A percentile compares a stretch with the other conserved stretches of the same genome.
These are phyloP conservation scores for Metroxylon sagu DNA, from an alignment of 176 grass and related monocot genomes.

Conservation along the genomic window DNA sequence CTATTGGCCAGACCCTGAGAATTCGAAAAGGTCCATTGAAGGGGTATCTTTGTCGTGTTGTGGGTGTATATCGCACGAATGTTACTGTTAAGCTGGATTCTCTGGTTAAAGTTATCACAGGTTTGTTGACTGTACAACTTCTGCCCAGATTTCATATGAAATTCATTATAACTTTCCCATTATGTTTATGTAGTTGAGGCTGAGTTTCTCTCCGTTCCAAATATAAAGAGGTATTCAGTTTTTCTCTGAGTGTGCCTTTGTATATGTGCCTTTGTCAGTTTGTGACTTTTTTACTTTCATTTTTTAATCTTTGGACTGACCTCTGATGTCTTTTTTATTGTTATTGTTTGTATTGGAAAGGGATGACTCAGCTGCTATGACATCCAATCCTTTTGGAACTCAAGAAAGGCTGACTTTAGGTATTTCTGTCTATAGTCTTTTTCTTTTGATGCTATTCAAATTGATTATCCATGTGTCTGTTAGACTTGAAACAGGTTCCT, in stretches of 20 bases:
- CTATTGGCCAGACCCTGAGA: conserved; percentile 71
- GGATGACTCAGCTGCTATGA: conserved; percentile 35
- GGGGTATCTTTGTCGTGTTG: conserved; percentile 95
- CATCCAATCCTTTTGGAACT: conserved; percentile 47
- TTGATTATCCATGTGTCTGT: background rate
- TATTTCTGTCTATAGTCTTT: conserved; percentile 1
- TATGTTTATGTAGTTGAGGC: conserved; percentile 60
- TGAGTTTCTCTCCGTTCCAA: conserved; percentile 56
- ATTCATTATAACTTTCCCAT: background rate
- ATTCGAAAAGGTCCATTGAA: conserved; percentile 89
- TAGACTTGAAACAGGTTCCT: background rate
- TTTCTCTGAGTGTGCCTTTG: too few relatives aligned
- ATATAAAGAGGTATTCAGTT: conserved; percentile 48
- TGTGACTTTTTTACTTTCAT: too few relatives aligned
- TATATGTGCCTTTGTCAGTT: too few relatives aligned
- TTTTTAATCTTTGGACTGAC: too few relatives aligned
- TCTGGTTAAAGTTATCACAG: conserved; percentile 84
- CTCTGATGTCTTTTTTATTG: too few relatives aligned
- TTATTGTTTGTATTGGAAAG: conserved; percentile 19
- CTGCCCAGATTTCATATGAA: background rate
- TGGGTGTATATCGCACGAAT: conserved; percentile 78
- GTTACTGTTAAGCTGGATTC: conserved; percentile 94
- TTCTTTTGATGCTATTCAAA: background rate
- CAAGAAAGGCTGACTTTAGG: conserved; percentile 35
- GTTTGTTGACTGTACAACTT: conserved; percentile 42